These are phyloP conservation scores for Aspergillus transmontanensis DNA, from an alignment of 2,329 filamentous ascomycete genomes.

Conservation along the genomic window DNA sequence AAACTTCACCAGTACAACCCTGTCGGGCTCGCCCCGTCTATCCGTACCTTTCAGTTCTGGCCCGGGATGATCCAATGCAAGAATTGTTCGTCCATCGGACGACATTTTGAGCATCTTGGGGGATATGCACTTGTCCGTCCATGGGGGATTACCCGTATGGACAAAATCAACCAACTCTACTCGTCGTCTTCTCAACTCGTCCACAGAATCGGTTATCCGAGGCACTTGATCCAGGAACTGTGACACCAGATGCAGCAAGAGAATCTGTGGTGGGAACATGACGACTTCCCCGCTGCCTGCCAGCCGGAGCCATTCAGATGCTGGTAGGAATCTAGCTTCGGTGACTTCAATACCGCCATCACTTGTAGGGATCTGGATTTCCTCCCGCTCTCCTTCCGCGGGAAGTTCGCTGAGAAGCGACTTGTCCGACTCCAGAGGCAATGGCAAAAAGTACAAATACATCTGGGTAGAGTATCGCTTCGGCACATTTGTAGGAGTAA, in stretches of 20 bases:
- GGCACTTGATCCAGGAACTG: conserved; percentile 50
- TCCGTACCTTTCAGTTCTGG: conserved; percentile 55
- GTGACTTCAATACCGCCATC: conserved; percentile 73
- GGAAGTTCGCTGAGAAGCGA: conserved; percentile 35
- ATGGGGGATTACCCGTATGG: conserved; percentile 47
- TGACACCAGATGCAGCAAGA: conserved; percentile 57
- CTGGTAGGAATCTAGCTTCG: conserved; percentile 74
- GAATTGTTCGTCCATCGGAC: conserved; percentile 53
- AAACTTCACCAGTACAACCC: conserved; percentile 61
- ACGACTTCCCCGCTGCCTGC: conserved; percentile 70
- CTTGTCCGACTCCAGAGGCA: conserved; percentile 43
- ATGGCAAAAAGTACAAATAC: conserved; percentile 88
- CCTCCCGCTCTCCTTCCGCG: conserved; percentile 51
- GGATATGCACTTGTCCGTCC: conserved; percentile 52
- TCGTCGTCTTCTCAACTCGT: conserved; percentile 41
- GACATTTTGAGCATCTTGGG: conserved; percentile 43
- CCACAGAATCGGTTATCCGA: conserved; percentile 22
- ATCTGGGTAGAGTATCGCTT: conserved; percentile 93
- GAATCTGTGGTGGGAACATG: conserved; percentile 85
- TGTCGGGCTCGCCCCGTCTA: conserved; percentile 55
- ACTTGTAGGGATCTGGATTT: conserved; percentile 68
- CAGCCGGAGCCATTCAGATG: conserved; percentile 68
- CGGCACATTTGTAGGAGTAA: conserved; percentile 72
- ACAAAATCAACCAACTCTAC: conserved; percentile 52
- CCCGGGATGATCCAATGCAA: conserved; percentile 58